These are phyloP conservation scores for Myriosclerotinia scirpicola DNA, from an alignment of 2,329 filamentous ascomycete species.

Conservation along the genomic window DNA sequence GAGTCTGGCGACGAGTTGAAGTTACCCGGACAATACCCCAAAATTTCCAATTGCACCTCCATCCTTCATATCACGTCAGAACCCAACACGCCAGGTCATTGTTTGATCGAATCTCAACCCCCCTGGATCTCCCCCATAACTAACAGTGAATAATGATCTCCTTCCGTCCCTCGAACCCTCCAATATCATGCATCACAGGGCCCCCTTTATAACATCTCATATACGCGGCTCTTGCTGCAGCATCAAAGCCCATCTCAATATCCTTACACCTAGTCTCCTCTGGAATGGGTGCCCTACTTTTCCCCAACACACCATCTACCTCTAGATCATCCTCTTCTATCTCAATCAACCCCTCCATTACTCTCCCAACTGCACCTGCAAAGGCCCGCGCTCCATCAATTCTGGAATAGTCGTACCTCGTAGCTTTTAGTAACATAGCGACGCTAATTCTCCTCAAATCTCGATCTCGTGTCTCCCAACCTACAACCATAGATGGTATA, in stretches of 20 bases:
- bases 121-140: background rate
- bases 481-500: conserved; percentile 32
- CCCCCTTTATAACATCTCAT: background rate
- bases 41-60: background rate
- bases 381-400: background rate
- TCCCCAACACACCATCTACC: background rate
- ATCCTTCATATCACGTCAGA: background rate
- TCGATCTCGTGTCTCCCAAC: conserved; percentile 33
- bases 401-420: background rate
- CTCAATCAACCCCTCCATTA: conserved; percentile 16
- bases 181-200: no score
- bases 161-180: background rate
- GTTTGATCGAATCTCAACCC: background rate
- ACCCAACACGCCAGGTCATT: background rate
- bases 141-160: conserved; percentile 8
- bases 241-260: conserved; percentile 19
- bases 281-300: background rate
- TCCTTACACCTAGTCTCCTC: background rate
- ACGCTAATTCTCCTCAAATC: conserved; percentile 30
- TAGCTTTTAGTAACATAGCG: conserved; percentile 27
- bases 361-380: conserved; percentile 2
- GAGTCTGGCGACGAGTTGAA: no score
- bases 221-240: background rate
- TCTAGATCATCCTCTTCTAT: conserved; percentile 9
- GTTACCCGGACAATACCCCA: no score